Evolutionary conservation across 169 alveolate genomes (phyloP).

Genomic region (Nephromyces sp.): DNA sequence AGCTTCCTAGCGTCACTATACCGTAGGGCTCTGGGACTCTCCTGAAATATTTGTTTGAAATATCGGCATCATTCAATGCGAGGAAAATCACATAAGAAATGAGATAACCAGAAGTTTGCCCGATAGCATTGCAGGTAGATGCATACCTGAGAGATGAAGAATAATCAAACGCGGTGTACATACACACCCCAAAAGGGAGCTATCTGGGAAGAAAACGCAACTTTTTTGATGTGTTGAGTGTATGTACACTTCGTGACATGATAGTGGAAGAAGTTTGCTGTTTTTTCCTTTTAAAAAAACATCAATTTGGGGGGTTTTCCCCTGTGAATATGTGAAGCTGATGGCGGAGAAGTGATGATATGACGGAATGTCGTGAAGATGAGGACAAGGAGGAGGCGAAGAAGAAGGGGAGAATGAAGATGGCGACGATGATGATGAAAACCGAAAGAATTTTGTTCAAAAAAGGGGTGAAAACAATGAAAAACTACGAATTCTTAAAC

Average conservation of each 20-base stretch:
- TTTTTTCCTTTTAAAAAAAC: too few species aligned
- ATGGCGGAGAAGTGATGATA: neutral
- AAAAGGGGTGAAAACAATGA: too few species aligned
- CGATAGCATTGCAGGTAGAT: conserved; percentile 45
- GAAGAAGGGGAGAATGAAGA: neutral
- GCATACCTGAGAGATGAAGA: conserved; percentile 11
- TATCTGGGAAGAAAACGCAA: too few species aligned
- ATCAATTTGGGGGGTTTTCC: neutral
- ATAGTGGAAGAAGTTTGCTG: too few species aligned
- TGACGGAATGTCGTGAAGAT: neutral
- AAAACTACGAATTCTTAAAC: too few species aligned
- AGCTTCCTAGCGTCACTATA: neutral
- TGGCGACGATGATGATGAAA: neutral
- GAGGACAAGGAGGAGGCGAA: neutral
- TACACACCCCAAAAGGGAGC: too few species aligned
- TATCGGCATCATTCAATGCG: conserved; percentile 29
- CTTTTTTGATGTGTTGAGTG: too few species aligned
- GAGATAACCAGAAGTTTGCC: conserved; percentile 47
- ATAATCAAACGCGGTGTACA: too few species aligned
- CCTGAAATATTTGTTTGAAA: neutral
- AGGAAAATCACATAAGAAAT: conserved; percentile 41
- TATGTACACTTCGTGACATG: too few species aligned
- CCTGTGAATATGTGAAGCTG: neutral
- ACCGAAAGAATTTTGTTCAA: neutral
- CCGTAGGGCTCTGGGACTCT: neutral